phyloP scores from a whole-genome alignment of 192 early-diverging fungal genomes.

The Phycomyces nitens region DNA sequence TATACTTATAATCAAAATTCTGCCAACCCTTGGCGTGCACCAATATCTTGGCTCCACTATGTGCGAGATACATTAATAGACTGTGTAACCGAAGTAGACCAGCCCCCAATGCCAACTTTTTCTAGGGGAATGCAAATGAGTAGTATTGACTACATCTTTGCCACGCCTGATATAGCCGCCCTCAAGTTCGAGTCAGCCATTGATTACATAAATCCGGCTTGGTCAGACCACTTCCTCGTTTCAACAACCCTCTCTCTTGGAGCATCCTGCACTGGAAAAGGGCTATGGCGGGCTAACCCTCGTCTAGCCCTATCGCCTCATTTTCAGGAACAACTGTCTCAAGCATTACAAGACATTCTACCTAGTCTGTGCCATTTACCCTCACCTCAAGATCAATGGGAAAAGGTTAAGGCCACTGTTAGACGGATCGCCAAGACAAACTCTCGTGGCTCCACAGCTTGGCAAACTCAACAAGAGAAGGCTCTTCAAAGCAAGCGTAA shows the following conservation, averaged over 20 bases:
- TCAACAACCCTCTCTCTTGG: not conserved
- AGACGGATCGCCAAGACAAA: not conserved
- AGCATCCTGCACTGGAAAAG: not conserved
- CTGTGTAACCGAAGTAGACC: not conserved
- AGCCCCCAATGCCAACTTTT: not conserved
- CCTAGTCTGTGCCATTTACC: not conserved
- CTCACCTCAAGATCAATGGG: not conserved
- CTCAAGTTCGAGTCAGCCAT: not conserved
- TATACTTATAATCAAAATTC: not conserved
- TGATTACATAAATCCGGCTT: not conserved
- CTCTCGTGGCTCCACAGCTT: not conserved
- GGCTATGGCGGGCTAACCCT: constrained; percentile 5
- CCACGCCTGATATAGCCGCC: not conserved
- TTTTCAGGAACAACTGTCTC: not conserved
- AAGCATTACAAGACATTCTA: not conserved
- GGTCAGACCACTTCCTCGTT: not conserved
- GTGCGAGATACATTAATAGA: not conserved
- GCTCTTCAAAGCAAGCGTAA: not conserved
- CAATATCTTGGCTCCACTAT: not conserved
- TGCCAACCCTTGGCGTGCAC: not conserved
- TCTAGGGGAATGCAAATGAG: not conserved
- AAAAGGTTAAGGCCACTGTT: not conserved
- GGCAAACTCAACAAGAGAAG: not conserved
- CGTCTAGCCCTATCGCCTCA: not conserved
- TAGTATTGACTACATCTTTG: not conserved